Evolutionary conservation across 169 alveolate species (phyloP).

Genomic region (Eimeria maxima): DNA sequence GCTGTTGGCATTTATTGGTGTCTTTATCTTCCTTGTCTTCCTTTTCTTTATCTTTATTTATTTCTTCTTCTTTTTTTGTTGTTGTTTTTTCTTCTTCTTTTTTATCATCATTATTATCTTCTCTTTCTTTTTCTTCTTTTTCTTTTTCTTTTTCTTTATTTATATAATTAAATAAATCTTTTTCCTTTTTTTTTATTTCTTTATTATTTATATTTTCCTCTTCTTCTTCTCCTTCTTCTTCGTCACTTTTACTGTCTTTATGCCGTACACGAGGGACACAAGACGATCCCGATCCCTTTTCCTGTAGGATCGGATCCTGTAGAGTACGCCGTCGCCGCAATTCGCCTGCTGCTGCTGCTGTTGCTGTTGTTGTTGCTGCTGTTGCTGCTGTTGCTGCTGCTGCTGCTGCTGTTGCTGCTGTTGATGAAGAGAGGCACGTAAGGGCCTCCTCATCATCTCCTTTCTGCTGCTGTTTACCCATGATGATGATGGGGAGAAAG

Average conservation of each 20-base stretch:
- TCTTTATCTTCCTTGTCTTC: neutral
- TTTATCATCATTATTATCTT: neutral
- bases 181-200: too few relatives aligned
- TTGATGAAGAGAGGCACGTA: neutral
- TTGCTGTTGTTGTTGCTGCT: too few relatives aligned
- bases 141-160: too few relatives aligned
- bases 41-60: neutral
- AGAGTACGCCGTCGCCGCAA: constrained; percentile 29
- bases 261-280: neutral
- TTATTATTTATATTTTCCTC: too few relatives aligned
- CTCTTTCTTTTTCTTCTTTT: neutral
- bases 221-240: too few relatives aligned
- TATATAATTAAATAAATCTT: too few relatives aligned
- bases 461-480: neutral
- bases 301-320: neutral
- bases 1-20: constrained; percentile 21
- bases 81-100: neutral
- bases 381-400: too few relatives aligned
- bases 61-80: neutral
- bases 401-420: neutral
- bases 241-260: too few relatives aligned
- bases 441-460: neutral
- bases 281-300: neutral
- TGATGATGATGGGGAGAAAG: neutral
- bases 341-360: constrained; percentile 6